Evolutionary conservation across 1,139 yeast genomes (phyloP).

Genomic region (Candida frijolesensis): DNA sequence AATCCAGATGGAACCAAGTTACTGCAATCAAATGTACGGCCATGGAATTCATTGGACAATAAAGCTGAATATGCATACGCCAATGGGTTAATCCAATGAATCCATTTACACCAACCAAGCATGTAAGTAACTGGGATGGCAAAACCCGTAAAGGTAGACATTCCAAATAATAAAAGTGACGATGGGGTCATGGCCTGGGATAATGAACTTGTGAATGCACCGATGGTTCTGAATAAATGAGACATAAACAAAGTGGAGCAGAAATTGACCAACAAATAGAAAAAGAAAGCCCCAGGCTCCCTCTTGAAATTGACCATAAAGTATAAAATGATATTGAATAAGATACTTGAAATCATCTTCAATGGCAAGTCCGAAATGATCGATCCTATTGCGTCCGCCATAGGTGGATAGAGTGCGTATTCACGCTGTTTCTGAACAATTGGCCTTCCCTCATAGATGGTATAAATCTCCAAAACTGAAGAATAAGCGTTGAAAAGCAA

Average conservation of each 20-base stretch:
- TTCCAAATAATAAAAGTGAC: slow-evolving; percentile 52
- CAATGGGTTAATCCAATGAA: slow-evolving; percentile 58
- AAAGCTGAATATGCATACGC: slow-evolving; percentile 58
- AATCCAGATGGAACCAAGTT: slow-evolving; percentile 51
- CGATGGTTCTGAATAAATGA: slow-evolving; percentile 61
- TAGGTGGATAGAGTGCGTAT: slow-evolving; percentile 64
- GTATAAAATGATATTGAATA: slow-evolving; percentile 52
- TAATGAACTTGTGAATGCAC: slow-evolving; percentile 55
- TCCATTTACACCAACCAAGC: slow-evolving; percentile 70
- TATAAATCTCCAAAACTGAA: slow-evolving; percentile 59
- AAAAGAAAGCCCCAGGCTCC: slow-evolving; percentile 63
- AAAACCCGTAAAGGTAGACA: slow-evolving; percentile 62
- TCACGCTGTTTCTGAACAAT: slow-evolving; percentile 63
- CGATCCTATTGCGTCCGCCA: slow-evolving; percentile 67
- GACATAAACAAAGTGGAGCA: slow-evolving; percentile 55
- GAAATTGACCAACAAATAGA: slow-evolving; percentile 47
- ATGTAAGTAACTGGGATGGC: slow-evolving; percentile 57
- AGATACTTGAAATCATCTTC: slow-evolving; percentile 43
- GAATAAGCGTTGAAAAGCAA: slow-evolving; percentile 58
- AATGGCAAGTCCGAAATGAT: slow-evolving; percentile 61
- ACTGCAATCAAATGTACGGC: slow-evolving; percentile 50
- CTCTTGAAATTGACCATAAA: slow-evolving; percentile 60
- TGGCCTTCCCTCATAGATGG: slow-evolving; percentile 58
- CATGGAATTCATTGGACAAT: slow-evolving; percentile 57
- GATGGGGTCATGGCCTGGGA: slow-evolving; percentile 68